Base-by-base conservation (phyloP, 768 basidiomycete species). In the Suillus variegatus region DNA sequence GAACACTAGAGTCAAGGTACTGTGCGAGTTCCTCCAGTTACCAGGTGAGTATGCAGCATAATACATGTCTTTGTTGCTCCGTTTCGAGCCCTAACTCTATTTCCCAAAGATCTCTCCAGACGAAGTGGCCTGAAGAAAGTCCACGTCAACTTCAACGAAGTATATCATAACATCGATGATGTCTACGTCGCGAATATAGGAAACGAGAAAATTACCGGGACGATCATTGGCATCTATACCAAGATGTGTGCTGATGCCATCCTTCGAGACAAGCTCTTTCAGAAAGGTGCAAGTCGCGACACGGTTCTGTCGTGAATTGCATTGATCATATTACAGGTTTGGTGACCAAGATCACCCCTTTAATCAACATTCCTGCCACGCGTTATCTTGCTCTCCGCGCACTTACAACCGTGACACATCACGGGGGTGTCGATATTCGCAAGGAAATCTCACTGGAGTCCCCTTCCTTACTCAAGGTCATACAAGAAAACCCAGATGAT, bases 181-280 rank as follows among this genome's bases (percentile, higher is more conserved):
- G 77, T 82, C 2, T 89, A 85, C 67, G 71, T 79, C 1, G 76
- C 74, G 16, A 78, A 84, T 66, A 46, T 65, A 1, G 74, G 75
- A 0, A 84, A 85, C 71, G 80, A 84, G 43, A 82, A 80, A 64
- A 76, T 89, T 20, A 74, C 77, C 57, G 88, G 86, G 0, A 87
- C 84, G 0, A 84, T 90, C 52, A 79, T 88, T 9, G 85, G 83
- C 9, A 85, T 91, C 57, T 88, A 84, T 67, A 82, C 87, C 18
- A 86, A 86, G 69, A 86, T 90, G 85, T 88, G 81, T 40, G 81
- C 79, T 0, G 88, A 89, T 71, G 79, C 85, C 3, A 77, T 89
- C 44, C 73, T 89, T 63, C 79, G 89, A 20, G 83, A 88, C 73
- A 85, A 85, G 65, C 76, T 90, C 18, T 83, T 87, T 68, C 78